A percentile compares a stretch with the other conserved stretches of the same genome.
phyloP scores from a whole-genome alignment of 2,329 filamentous ascomycete species.

The Dothistroma pini region DNA sequence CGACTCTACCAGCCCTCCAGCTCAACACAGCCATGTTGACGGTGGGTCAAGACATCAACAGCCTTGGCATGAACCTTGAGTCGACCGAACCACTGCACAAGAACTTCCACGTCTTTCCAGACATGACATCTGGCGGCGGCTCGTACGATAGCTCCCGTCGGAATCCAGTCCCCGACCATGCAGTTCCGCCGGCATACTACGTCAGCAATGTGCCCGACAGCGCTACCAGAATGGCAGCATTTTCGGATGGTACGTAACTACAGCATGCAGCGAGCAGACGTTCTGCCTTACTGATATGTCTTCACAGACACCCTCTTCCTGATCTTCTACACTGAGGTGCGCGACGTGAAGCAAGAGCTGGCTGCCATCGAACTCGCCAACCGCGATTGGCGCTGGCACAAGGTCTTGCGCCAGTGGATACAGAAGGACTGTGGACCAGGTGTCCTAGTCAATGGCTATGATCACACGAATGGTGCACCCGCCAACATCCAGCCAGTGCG shows the following conservation, averaged over 20 bases:
- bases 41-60: constrained; percentile 61
- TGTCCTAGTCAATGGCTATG: constrained; percentile 34
- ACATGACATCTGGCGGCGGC: constrained; percentile 28
- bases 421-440: constrained; percentile 45
- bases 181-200: constrained; percentile 60
- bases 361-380: constrained; percentile 58
- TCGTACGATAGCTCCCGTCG: constrained; percentile 44
- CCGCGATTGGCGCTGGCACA: constrained; percentile 55
- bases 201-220: constrained; percentile 64
- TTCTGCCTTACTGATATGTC: constrained; percentile 11
- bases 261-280: not conserved
- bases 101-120: constrained; percentile 63
- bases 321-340: constrained; percentile 66
- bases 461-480: constrained; percentile 28
- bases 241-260: constrained; percentile 34
- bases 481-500: constrained; percentile 38
- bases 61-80: constrained; percentile 61
- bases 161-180: constrained; percentile 61
- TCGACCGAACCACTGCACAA: constrained; percentile 52
- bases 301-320: constrained; percentile 63
- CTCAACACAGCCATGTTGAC: constrained; percentile 42
- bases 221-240: constrained; percentile 37
- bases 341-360: constrained; percentile 63
- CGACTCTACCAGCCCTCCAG: constrained; percentile 29
- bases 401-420: constrained; percentile 52